Percentiles rank a stretch among this genome's conserved stretches.
phyloP scores from a whole-genome alignment of 2,329 filamentous ascomycete species.

The Pestalotiopsis sp. region DNA sequence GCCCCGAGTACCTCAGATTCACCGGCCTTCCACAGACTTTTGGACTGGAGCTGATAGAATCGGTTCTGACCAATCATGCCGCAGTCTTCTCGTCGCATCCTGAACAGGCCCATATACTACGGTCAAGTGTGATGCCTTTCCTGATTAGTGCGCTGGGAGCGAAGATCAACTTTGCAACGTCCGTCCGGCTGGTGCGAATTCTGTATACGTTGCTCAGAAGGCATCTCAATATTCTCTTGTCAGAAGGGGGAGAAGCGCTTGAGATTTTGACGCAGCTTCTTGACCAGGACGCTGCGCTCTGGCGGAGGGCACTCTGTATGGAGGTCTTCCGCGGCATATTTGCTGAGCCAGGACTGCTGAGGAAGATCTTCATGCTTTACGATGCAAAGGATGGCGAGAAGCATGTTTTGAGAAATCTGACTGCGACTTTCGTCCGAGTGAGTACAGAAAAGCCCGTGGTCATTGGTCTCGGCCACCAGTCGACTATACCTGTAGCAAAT shows the following conservation, averaged over 20 bases:
- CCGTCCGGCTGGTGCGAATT: conserved; percentile 81
- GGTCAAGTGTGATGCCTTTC: conserved; percentile 79
- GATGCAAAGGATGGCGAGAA: conserved; percentile 75
- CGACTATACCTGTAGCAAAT: conserved; percentile 73
- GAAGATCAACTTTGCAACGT: conserved; percentile 77
- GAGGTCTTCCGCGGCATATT: conserved; percentile 89
- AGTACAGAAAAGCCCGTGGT: conserved; percentile 88
- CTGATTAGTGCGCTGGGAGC: conserved; percentile 79
- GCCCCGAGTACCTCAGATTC: conserved; percentile 80
- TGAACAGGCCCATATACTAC: conserved; percentile 80
- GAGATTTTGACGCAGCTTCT: conserved; percentile 82
- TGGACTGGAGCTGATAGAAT: conserved; percentile 89
- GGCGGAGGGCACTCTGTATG: conserved; percentile 90
- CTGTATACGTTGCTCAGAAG: conserved; percentile 79
- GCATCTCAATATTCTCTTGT: conserved; percentile 73
- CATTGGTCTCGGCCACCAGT: conserved; percentile 88
- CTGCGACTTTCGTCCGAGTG: conserved; percentile 87
- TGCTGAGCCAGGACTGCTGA: conserved; percentile 75
- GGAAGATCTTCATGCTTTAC: conserved; percentile 80
- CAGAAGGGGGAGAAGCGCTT: conserved; percentile 82
- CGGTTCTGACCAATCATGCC: conserved; percentile 84
- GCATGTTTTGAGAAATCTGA: conserved; percentile 77
- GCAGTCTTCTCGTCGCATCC: conserved; percentile 76
- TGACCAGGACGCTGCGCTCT: conserved; percentile 80
- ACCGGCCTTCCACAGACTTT: conserved; percentile 80